Conservation (phyloP, 768 basidiomycete species). For the Kwoniella dejecticola region DNA sequence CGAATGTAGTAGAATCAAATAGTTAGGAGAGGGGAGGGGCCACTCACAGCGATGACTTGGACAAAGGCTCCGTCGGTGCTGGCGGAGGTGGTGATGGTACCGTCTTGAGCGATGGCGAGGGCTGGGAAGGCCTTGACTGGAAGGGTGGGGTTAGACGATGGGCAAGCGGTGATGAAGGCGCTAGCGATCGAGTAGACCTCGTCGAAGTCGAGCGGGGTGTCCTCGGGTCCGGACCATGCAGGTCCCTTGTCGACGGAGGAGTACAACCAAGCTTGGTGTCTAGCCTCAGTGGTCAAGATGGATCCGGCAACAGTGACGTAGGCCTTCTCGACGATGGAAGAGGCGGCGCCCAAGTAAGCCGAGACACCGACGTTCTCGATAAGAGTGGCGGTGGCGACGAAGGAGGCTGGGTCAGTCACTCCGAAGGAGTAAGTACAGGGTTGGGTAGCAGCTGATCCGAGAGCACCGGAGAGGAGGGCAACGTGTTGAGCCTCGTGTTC, state of each 20-base stretch:
- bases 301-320: conserved; percentile 63
- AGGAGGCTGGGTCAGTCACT: conserved; percentile 60
- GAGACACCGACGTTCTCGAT: conserved; percentile 64
- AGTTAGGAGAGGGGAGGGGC: neutral
- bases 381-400: conserved; percentile 61
- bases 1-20: neutral
- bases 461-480: conserved; percentile 59
- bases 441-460: conserved; percentile 60
- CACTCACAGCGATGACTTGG: conserved; percentile 59
- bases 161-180: conserved; percentile 63
- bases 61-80: conserved; percentile 53
- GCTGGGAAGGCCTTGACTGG: conserved; percentile 64
- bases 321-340: conserved; percentile 55
- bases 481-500: conserved; percentile 66
- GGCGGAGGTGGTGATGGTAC: conserved; percentile 48
- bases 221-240: conserved; percentile 66
- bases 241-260: conserved; percentile 60
- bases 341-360: conserved; percentile 65
- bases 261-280: conserved; percentile 68
- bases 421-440: conserved; percentile 66
- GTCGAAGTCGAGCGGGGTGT: conserved; percentile 59
- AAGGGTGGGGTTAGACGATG: conserved; percentile 61
- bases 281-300: conserved; percentile 67
- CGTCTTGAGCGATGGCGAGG: conserved; percentile 53
- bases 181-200: conserved; percentile 61